phyloP scores from a whole-genome alignment of 2,329 filamentous ascomycete species.

The Alternaria alternata region DNA sequence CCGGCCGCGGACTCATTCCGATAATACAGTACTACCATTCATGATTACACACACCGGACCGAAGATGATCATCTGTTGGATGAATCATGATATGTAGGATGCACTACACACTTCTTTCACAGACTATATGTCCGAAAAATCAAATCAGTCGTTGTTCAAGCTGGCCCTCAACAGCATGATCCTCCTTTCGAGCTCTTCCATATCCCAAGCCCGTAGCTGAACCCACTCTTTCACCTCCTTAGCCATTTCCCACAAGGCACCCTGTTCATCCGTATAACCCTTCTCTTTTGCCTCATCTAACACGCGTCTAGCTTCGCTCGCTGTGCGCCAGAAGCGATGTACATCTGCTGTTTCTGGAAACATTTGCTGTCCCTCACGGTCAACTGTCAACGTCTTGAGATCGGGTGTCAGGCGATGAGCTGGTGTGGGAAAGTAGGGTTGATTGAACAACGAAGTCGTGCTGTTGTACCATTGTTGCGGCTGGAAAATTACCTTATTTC shows the following conservation, averaged over 20 bases:
- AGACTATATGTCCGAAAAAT: not conserved
- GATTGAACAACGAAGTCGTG: not conserved
- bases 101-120: not conserved
- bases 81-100: not conserved
- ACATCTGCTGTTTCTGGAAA: constrained; percentile 17
- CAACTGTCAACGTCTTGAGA: not conserved
- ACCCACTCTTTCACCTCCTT: constrained; percentile 17
- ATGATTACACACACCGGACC: not conserved
- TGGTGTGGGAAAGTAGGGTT: not conserved
- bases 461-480: constrained; percentile 8
- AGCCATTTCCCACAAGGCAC: constrained; percentile 14
- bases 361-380: not conserved
- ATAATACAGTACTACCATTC: not conserved
- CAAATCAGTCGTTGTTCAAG: not conserved
- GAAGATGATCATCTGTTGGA: not conserved
- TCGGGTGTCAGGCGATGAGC: not conserved
- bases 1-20: not conserved
- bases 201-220: constrained; percentile 14
- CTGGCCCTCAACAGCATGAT: constrained; percentile 3
- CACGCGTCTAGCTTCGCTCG: constrained; percentile 21
- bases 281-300: constrained; percentile 18
- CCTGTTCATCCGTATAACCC: constrained; percentile 4
- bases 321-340: constrained; percentile 27
- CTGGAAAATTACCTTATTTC: constrained; percentile 2
- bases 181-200: not conserved